phyloP scores from a whole-genome alignment of 495 filamentous ascomycete genomes.

The Collariella sp. region DNA sequence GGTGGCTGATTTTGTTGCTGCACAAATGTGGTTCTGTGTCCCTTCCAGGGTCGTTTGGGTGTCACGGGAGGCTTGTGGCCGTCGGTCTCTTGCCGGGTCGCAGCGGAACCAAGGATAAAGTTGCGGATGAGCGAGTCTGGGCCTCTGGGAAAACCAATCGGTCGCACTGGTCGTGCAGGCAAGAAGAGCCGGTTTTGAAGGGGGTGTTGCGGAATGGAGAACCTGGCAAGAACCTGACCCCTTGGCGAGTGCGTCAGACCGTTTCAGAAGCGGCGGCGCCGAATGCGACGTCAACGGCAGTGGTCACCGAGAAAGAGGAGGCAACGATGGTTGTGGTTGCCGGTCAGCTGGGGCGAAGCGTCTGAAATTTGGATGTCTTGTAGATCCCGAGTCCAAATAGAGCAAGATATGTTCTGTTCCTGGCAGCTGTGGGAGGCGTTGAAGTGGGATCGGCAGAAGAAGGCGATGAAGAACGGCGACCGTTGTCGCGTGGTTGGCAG shows the following conservation, averaged over 20 bases:
- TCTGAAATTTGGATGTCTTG: background rate
- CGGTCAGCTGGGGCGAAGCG: background rate
- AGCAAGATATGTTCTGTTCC: background rate
- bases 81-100: background rate
- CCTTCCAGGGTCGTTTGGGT: background rate
- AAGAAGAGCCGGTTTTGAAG: slow-evolving; percentile 12
- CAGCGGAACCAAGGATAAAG: background rate
- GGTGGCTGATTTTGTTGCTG: background rate
- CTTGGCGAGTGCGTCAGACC: slow-evolving; percentile 26
- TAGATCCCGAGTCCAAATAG: background rate
- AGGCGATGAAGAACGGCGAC: background rate
- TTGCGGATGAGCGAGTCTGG: slow-evolving; percentile 1
- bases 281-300: slow-evolving; percentile 17
- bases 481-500: slow-evolving; percentile 25
- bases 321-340: background rate
- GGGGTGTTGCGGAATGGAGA: slow-evolving; percentile 2
- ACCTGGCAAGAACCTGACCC: slow-evolving; percentile 9
- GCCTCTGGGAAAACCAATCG: background rate
- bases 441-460: slow-evolving; percentile 21
- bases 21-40: background rate
- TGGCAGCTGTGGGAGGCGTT: background rate
- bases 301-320: background rate
- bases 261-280: slow-evolving; percentile 26
- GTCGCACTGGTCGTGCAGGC: background rate
- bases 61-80: background rate